Base-by-base conservation (phyloP, 768 basidiomycete genomes). In the Kwoniella heveanensis region DNA sequence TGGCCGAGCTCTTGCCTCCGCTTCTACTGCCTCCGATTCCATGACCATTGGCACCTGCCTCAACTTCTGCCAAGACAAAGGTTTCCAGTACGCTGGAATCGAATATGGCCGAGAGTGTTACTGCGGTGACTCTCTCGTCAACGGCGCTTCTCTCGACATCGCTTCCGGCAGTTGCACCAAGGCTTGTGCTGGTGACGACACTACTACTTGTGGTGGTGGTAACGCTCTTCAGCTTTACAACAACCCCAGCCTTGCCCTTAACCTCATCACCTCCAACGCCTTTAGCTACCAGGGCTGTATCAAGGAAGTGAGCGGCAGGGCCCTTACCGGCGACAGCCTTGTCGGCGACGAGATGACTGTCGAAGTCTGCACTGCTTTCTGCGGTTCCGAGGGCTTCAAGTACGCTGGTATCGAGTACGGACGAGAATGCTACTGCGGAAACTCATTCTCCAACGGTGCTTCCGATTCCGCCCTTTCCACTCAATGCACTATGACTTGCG, bases 351-450 rank as follows among this genome's bases (percentile, higher is more conserved):
- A 22, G 1, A 74, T 74, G 72, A 67, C 72, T 1, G 50, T 65
- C 49, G 54, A 60, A 21, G 54, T 26, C 29, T 74, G 72, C 52
- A 64, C 66, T 2, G 12, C 63, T 6, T 74, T 65, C 68, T 71
- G 72, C 47, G 39, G 54, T 19, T 39, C 49, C 21, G 37, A 30
- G 6, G 69, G 72, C 15, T 74, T 53, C 65, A 13, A 50, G 5
- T 47, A 65, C 49, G 66, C 68, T 17, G 74, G 67, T 36, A 22
- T 70, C 13, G 74, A 76, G 57, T 76, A 68, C 62, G 66, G 65
- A 22, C n/a, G 21, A 4, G 64, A 72, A 52, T 72, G 73, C 56
- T 72, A 66, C 60, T 76, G 74, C 39, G 74, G 69, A 15, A 64
- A 67, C 49, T 44, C 25, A 1, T 54, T 71, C 22, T 54, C 58